Evolutionary conservation across 2,329 filamentous ascomycete genomes (phyloP).

Genomic region (Fusarium sp.): DNA sequence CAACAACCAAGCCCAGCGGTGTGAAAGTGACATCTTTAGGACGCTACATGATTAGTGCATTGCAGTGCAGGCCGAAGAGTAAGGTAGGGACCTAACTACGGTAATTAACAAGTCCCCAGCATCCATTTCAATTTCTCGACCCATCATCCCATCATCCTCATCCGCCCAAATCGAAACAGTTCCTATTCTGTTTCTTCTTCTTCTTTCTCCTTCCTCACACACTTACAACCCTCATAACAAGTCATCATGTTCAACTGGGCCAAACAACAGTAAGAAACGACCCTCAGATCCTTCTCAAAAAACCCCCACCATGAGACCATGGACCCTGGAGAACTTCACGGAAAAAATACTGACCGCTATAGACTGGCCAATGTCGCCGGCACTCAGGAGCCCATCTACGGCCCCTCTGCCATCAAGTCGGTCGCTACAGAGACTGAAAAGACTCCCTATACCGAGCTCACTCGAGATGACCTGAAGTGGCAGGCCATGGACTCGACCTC

Average conservation of each 20-base stretch:
- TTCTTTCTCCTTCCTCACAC: slow-evolving; percentile 5
- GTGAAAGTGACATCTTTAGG: slow-evolving; percentile 42
- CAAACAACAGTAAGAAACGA: slow-evolving; percentile 80
- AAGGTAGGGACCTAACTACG: not conserved
- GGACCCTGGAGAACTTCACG: slow-evolving; percentile 16
- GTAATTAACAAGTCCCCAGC: slow-evolving; percentile 43
- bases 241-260: slow-evolving; percentile 90
- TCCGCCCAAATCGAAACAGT: slow-evolving; percentile 13
- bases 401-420: slow-evolving; percentile 85
- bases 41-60: slow-evolving; percentile 6
- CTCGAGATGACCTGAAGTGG: slow-evolving; percentile 86
- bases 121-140: slow-evolving; percentile 41
- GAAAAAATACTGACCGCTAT: slow-evolving; percentile 44
- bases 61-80: not conserved
- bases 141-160: slow-evolving; percentile 37
- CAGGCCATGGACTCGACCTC: slow-evolving; percentile 82
- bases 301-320: slow-evolving; percentile 25
- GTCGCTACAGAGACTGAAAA: slow-evolving; percentile 84
- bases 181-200: slow-evolving; percentile 3
- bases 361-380: slow-evolving; percentile 86
- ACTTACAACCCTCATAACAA: slow-evolving; percentile 2
- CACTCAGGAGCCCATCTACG: slow-evolving; percentile 96
- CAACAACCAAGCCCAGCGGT: slow-evolving; percentile 35
- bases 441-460: slow-evolving; percentile 83
- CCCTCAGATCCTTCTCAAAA: slow-evolving; percentile 11